Base-by-base conservation (phyloP, 371 early-diverging fungal genomes). In the Rhizomucor miehei region DNA sequence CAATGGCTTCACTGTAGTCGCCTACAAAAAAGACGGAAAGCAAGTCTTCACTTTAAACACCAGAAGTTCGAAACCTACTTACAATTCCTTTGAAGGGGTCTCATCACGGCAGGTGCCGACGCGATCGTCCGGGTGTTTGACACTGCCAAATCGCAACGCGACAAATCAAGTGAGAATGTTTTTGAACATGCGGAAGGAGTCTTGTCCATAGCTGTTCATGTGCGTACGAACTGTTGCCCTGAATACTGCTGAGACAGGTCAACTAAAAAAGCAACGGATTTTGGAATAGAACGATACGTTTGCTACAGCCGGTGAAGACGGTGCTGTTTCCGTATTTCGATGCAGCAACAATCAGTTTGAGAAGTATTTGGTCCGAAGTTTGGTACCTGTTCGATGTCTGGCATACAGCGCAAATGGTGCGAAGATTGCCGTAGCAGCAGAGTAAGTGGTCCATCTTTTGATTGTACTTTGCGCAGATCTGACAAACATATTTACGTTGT, bases 401-500 rank as follows among this genome's bases (percentile, higher is more conserved):
- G 44, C 55, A 3, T 74, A 62, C 40, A 61, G 63, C 41, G 60
- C 58, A 14, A 53, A 50, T 46, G 78, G 75, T 16, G 51, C 48
- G 17, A 71, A 67, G 37, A 44, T 77, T 14, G 73, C 73, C 9
- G 63, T 77, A 40, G 78, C 75, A 4, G 34, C 66, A 48, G 78
- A 77, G 78, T 77, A 67, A 60, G 60, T 29, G 19, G 20, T 12
- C n/a, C 14, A 16, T n/a, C n/a, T n/a, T n/a, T n/a, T n/a, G n/a
- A n/a, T n/a, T n/a, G n/a, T n/a, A n/a, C 20, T 13, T 12, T 24
- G 20, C 8, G 14, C 14, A 14, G 20, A 3, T 20, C 13, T 14
- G 11, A 52, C 20, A 51, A 14, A 50, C 21, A 48, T 20, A 35
- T 35, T 10, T 13, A 23, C n/a, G n/a, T 16, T 24, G 11, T 9